Conservation (phyloP, 768 basidiomycete genomes). For the Myochromella boudieri region DNA sequence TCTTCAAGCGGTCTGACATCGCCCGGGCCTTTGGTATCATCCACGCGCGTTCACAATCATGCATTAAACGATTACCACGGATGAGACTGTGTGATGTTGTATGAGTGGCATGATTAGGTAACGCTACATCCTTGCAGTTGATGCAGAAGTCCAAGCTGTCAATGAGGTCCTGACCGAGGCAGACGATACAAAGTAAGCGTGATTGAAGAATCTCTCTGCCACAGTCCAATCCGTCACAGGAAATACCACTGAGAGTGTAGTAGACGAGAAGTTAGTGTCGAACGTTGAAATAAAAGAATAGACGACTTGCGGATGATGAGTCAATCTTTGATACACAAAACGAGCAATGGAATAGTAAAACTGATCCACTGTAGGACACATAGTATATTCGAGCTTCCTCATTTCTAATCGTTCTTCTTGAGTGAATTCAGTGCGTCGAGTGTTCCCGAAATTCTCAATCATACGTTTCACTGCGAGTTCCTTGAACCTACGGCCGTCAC, state of each 20-base stretch:
- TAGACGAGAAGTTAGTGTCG: not conserved
- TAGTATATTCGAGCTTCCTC: not conserved
- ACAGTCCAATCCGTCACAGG: conserved; percentile 1
- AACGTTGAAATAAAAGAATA: not conserved
- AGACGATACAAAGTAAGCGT: not conserved
- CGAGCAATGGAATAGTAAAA: conserved; percentile 5
- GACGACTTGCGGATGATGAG: conserved; percentile 1
- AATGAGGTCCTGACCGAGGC: not conserved
- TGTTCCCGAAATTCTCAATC: not conserved
- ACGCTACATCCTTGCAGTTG: not conserved
- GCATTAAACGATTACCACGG: not conserved
- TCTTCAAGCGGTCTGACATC: conserved; percentile 6
- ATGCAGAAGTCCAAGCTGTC: conserved; percentile 5
- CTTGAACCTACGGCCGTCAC: conserved; percentile 5
- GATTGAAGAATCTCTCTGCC: conserved; percentile 2
- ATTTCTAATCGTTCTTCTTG: not conserved
- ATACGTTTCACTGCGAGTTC: not conserved
- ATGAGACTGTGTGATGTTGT: conserved; percentile 5
- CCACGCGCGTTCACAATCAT: not conserved
- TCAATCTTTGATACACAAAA: not conserved
- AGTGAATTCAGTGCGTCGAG: not conserved
- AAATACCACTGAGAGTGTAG: not conserved
- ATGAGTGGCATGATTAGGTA: not conserved
- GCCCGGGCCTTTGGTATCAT: not conserved
- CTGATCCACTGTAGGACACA: not conserved